Percentiles rank a stretch among this genome's conserved stretches.
These are phyloP conservation scores for Pseudisothecium myosuroides DNA, from an alignment of 225 moss, liverwort and hornwort species.

Conservation along the genomic window DNA sequence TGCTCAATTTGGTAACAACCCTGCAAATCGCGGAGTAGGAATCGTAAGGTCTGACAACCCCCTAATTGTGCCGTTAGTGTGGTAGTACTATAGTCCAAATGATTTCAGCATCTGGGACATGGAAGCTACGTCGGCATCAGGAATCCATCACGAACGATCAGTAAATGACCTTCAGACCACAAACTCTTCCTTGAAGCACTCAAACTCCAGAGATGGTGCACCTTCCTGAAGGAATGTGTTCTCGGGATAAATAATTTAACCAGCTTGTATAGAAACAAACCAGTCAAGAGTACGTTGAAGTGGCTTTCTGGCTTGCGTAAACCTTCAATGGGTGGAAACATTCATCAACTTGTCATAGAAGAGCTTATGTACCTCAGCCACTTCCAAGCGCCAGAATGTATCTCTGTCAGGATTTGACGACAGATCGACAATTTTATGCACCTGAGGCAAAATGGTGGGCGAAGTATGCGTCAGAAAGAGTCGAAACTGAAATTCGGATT, in stretches of 20 bases:
- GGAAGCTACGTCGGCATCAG: too few species aligned
- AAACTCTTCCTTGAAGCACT: background rate
- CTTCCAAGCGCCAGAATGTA: constrained; percentile 80
- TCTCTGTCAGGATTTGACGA: constrained; percentile 57
- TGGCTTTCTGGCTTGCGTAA: background rate
- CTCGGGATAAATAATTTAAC: background rate
- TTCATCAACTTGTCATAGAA: constrained; percentile 51
- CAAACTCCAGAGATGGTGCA: background rate
- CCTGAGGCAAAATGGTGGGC: constrained; percentile 20
- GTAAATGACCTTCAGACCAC: background rate
- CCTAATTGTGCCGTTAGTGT: background rate
- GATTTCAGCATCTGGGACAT: background rate
- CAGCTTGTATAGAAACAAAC: background rate
- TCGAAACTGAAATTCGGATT: background rate
- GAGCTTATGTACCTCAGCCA: constrained; percentile 56
- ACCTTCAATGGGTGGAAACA: background rate
- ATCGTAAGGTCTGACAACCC: background rate
- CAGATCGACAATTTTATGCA: constrained; percentile 89
- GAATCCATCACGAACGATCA: too few species aligned
- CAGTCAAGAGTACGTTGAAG: background rate
- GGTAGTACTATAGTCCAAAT: background rate
- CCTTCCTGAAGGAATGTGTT: background rate
- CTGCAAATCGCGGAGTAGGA: background rate
- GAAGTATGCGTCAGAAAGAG: background rate
- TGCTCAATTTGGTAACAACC: background rate